Conservation (phyloP, 208 protist genomes). For the Leishmania turanica region DNA sequence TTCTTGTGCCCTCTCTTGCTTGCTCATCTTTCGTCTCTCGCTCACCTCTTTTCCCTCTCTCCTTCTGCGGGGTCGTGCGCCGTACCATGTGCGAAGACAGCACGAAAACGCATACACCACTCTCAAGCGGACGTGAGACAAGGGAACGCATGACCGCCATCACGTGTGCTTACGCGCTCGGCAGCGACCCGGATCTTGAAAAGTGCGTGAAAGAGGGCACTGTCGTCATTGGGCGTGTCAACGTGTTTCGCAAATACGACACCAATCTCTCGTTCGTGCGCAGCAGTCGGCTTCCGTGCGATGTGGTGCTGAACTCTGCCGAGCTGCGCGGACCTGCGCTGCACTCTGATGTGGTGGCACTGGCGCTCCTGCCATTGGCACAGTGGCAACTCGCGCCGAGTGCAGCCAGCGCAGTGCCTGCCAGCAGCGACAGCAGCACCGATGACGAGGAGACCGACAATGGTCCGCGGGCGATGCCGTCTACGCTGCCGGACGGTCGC, state of each 20-base stretch:
- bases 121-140: not conserved
- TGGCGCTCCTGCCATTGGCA: slow-evolving; percentile 39
- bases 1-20: not conserved
- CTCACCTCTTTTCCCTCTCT: not conserved
- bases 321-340: slow-evolving; percentile 37
- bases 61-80: not conserved
- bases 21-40: not conserved
- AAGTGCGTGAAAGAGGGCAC: slow-evolving; percentile 41
- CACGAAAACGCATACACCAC: not conserved
- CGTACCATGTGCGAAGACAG: too few species aligned
- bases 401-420: too few species aligned
- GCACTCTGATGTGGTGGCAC: slow-evolving; percentile 75
- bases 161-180: slow-evolving; percentile 32
- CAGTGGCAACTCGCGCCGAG: slow-evolving; percentile 11
- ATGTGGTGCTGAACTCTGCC: slow-evolving; percentile 51
- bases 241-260: slow-evolving; percentile 43
- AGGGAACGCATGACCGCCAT: not conserved
- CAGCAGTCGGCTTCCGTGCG: slow-evolving; percentile 46
- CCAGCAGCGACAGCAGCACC: not conserved
- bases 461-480: slow-evolving; percentile 23
- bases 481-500: slow-evolving; percentile 54
- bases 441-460: slow-evolving; percentile 8
- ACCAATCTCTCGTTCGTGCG: slow-evolving; percentile 53
- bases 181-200: slow-evolving; percentile 49
- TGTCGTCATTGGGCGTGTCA: slow-evolving; percentile 62